Conservation (phyloP, 1,284 basidiomycete species). For the Entoloma clypeatum region DNA sequence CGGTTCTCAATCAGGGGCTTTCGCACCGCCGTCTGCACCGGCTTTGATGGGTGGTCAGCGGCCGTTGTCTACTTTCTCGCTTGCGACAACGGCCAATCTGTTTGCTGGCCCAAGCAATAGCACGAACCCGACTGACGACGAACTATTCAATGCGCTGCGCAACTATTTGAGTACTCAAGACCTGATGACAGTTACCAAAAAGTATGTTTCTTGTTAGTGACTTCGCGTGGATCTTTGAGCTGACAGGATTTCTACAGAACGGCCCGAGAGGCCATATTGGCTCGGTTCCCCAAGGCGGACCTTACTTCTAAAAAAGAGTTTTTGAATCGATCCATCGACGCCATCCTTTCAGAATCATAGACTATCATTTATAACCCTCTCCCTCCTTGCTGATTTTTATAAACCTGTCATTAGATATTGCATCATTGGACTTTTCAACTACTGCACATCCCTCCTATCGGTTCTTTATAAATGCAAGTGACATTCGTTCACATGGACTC, state of each 20-base stretch:
- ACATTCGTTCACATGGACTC: no score
- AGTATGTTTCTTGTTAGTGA: conserved; percentile 51
- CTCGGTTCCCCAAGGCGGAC: conserved; percentile 87
- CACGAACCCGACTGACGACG: conserved; percentile 80
- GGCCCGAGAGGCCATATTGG: conserved; percentile 82
- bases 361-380: no score
- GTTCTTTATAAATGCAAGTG: no score
- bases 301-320: conserved; percentile 73
- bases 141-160: conserved; percentile 73
- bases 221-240: conserved; percentile 3
- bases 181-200: conserved; percentile 91
- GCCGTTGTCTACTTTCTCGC: conserved; percentile 77
- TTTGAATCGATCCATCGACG: conserved; percentile 89
- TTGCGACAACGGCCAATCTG: conserved; percentile 77
- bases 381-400: no score
- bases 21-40: conserved; percentile 40
- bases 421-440: no score
- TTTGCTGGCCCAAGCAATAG: conserved; percentile 72
- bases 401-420: no score
- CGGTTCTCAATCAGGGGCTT: conserved; percentile 41
- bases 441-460: no score
- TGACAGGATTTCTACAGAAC: conserved; percentile 46
- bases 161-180: conserved; percentile 87
- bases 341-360: conserved; percentile 78
- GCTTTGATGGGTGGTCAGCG: conserved; percentile 43